These are phyloP conservation scores for Aspergillus kassunensis DNA, from an alignment of 495 filamentous ascomycete genomes.

Conservation along the genomic window DNA sequence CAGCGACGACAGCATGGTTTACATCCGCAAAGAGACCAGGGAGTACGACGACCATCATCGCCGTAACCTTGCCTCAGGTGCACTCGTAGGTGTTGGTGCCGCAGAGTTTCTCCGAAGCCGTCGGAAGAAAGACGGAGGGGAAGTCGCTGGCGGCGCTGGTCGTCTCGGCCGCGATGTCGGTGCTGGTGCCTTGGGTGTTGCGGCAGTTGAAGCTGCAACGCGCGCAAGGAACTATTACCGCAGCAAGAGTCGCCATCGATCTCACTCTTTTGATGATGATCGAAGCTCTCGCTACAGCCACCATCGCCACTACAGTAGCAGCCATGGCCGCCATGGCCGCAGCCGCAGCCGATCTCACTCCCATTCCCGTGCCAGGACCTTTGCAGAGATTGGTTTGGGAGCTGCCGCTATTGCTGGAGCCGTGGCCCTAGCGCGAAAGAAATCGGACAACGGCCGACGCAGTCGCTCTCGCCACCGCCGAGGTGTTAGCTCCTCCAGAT, in stretches of 20 bases:
- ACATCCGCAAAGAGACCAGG: conserved; percentile 51
- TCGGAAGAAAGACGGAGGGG: conserved; percentile 53
- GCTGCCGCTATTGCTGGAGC: conserved; percentile 80
- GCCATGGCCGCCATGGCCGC: conserved; percentile 36
- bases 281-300: conserved; percentile 35
- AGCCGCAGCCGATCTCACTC: conserved; percentile 55
- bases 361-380: conserved; percentile 51
- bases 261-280: conserved; percentile 48
- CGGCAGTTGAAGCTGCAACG: conserved; percentile 74
- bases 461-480: conserved; percentile 67
- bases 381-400: conserved; percentile 71
- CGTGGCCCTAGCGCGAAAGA: conserved; percentile 68
- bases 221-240: conserved; percentile 69
- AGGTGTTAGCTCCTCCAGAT: conserved; percentile 41
- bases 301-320: conserved; percentile 32
- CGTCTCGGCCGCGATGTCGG: conserved; percentile 72
- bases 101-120: conserved; percentile 71
- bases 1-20: conserved; percentile 64
- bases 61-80: conserved; percentile 83
- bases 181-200: conserved; percentile 75
- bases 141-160: conserved; percentile 54
- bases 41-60: conserved; percentile 62
- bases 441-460: conserved; percentile 61
- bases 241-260: conserved; percentile 53
- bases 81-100: conserved; percentile 71